Conservation (phyloP, 495 filamentous ascomycete genomes). For the Evansstolkia leycettana region DNA sequence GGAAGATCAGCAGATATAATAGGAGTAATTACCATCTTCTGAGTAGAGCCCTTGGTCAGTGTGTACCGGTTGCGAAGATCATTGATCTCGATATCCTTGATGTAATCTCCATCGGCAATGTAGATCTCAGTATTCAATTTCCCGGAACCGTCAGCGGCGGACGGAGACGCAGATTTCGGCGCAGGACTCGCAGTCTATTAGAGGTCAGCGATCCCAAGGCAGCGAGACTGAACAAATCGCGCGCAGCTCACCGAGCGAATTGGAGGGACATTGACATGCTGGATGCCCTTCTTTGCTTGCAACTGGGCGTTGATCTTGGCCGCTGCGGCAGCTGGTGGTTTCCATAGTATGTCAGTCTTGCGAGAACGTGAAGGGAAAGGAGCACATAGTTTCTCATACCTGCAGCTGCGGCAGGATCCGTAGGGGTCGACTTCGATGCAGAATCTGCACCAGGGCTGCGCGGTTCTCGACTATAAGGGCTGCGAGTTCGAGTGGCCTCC, state of each 20-base stretch:
- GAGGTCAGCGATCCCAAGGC: constrained; percentile 8
- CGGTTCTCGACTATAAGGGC: constrained; percentile 51
- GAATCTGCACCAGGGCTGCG: constrained; percentile 37
- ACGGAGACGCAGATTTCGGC: constrained; percentile 31
- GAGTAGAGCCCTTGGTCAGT: constrained; percentile 92
- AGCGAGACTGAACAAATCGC: neutral
- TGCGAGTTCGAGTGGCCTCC: constrained; percentile 60
- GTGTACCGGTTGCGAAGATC: constrained; percentile 94
- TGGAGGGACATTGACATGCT: constrained; percentile 88
- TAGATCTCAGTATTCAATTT: constrained; percentile 79
- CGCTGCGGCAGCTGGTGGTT: constrained; percentile 64
- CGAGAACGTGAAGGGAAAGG: neutral
- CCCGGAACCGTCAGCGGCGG: constrained; percentile 35
- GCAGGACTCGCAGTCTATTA: constrained; percentile 38
- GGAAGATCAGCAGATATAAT: constrained; percentile 69
- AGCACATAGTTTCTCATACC: constrained; percentile 38
- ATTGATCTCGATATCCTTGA: constrained; percentile 97
- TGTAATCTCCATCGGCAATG: constrained; percentile 89
- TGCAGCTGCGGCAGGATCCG: constrained; percentile 75
- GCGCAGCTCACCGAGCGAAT: constrained; percentile 48
- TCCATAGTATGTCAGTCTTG: constrained; percentile 2
- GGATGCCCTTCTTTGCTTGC: constrained; percentile 83
- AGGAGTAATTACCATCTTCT: constrained; percentile 97
- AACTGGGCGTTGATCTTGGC: constrained; percentile 89
- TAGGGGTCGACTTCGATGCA: constrained; percentile 29